Conservation (phyloP, 2,329 filamentous ascomycete genomes). For the Hypomyces rosellus region DNA sequence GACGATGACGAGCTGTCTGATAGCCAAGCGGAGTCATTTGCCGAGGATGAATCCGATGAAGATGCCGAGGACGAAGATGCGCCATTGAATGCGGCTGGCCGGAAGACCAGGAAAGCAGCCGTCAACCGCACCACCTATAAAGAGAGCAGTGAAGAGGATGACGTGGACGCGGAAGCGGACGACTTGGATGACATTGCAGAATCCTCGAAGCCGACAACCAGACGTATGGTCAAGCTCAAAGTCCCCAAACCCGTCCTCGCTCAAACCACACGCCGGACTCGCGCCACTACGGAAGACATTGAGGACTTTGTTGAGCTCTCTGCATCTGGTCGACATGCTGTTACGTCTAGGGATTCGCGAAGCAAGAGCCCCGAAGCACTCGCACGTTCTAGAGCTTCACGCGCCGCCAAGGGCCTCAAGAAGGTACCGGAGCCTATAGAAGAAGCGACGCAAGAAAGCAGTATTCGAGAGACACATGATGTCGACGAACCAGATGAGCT, state of each 20-base stretch:
- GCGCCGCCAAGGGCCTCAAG: conserved; percentile 46
- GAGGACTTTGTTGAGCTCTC: conserved; percentile 53
- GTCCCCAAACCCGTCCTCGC: conserved; percentile 25
- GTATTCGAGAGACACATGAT: conserved; percentile 25
- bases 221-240: conserved; percentile 41
- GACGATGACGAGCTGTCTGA: conserved; percentile 52
- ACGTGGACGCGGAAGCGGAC: conserved; percentile 22
- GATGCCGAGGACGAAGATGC: conserved; percentile 36
- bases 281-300: conserved; percentile 48
- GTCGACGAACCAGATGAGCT: conserved; percentile 33
- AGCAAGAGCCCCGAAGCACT: conserved; percentile 52
- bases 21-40: conserved; percentile 45
- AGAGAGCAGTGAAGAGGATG: conserved; percentile 17
- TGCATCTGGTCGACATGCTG: conserved; percentile 53
- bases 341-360: conserved; percentile 41
- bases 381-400: conserved; percentile 39
- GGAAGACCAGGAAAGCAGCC: conserved; percentile 42
- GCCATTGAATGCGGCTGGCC: conserved; percentile 41
- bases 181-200: conserved; percentile 21
- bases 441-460: conserved; percentile 50
- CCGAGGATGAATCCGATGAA: conserved; percentile 35
- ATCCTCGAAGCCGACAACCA: conserved; percentile 22
- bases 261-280: conserved; percentile 40
- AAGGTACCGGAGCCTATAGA: conserved; percentile 42
- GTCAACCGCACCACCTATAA: conserved; percentile 41